These are phyloP conservation scores for Schoenoplectus triqueter DNA, from an alignment of 202 grass and related monocot genomes.

Conservation along the genomic window DNA sequence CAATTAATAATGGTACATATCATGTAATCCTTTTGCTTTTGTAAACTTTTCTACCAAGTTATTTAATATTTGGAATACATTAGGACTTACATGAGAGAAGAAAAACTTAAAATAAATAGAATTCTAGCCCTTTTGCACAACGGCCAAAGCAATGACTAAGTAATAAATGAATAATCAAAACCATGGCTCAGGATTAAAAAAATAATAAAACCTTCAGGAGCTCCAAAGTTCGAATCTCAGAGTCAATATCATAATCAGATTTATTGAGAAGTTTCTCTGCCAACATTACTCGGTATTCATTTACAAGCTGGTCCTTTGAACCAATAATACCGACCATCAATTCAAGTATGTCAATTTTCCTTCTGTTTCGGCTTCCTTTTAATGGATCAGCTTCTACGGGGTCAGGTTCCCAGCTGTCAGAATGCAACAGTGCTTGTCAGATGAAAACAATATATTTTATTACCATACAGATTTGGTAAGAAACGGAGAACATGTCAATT, in stretches of 20 bases:
- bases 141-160: background rate
- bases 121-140: background rate
- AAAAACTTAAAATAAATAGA: constrained; percentile 12
- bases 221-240: constrained; percentile 95
- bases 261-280: constrained; percentile 96
- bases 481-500: constrained; percentile 1
- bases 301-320: constrained; percentile 95
- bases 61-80: background rate
- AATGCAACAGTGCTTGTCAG: constrained; percentile 26
- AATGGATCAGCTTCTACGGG: constrained; percentile 85
- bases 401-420: constrained; percentile 91
- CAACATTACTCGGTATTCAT: constrained; percentile 96
- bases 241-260: constrained; percentile 98
- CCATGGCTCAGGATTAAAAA: constrained; percentile 24
- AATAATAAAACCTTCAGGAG: constrained; percentile 80
- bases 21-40: background rate
- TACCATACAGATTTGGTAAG: background rate
- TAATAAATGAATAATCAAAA: background rate
- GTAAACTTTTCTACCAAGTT: background rate
- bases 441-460: background rate
- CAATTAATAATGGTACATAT: background rate
- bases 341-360: constrained; percentile 96
- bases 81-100: background rate
- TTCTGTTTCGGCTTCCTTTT: constrained; percentile 90
- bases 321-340: constrained; percentile 97